phyloP scores from a whole-genome alignment of 129 eudicot genomes.

The Tagetes patula region DNA sequence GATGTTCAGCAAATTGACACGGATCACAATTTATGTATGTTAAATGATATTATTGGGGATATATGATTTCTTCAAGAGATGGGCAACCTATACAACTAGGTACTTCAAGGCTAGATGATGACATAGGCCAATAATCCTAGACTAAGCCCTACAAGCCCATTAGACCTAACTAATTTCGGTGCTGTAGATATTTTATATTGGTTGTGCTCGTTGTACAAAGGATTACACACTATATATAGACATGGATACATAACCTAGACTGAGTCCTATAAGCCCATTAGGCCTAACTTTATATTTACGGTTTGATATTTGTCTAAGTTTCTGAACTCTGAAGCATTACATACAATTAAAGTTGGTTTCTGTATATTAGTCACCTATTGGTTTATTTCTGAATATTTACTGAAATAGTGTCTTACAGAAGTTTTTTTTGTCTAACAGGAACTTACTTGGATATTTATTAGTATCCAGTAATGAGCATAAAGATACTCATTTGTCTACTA shows the following conservation, averaged over 20 bases:
- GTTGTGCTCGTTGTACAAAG: background rate
- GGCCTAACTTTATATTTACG: background rate
- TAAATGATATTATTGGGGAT: too few species aligned
- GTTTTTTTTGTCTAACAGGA: constrained; percentile 54
- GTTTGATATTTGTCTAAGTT: background rate
- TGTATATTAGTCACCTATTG: background rate
- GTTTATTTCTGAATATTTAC: background rate
- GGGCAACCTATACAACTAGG: too few species aligned
- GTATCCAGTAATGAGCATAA: constrained; percentile 64
- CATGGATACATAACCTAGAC: background rate
- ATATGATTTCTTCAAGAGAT: too few species aligned
- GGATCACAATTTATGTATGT: too few species aligned
- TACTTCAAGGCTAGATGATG: too few species aligned
- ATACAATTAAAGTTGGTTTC: background rate
- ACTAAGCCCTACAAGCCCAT: too few species aligned
- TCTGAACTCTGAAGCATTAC: constrained; percentile 7
- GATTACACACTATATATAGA: background rate
- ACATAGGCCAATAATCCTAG: too few species aligned
- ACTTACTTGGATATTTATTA: constrained; percentile 67
- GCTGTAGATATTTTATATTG: background rate
- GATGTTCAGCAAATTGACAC: too few species aligned
- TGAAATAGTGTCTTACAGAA: constrained; percentile 25
- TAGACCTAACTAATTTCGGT: too few species aligned
- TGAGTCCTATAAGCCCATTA: background rate
- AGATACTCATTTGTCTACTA: constrained; percentile 52